Evolutionary conservation across 768 basidiomycete genomes (phyloP).

Genomic region (Auricularia heimuer): DNA sequence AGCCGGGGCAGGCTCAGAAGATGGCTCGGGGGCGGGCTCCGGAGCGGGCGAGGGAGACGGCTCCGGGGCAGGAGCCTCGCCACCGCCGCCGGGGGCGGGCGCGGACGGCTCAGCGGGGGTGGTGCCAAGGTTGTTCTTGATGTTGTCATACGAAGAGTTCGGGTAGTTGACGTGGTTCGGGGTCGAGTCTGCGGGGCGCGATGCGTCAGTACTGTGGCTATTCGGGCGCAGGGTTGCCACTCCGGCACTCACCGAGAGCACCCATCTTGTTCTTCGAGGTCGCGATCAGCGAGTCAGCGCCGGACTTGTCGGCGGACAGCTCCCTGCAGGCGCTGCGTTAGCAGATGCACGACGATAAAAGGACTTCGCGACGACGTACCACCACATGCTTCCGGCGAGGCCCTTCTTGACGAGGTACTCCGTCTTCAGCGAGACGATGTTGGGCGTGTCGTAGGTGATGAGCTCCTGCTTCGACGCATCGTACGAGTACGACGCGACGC

Average conservation of each 20-base stretch:
- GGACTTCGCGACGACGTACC: constrained; percentile 26
- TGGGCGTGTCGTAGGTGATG: constrained; percentile 59
- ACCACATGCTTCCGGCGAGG: constrained; percentile 53
- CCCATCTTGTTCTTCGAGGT: constrained; percentile 14
- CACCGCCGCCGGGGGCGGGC: not conserved
- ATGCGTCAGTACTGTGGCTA: not conserved
- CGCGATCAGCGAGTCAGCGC: constrained; percentile 45
- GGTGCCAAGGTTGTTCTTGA: constrained; percentile 15
- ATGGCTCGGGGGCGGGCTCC: not conserved
- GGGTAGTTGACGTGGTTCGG: constrained; percentile 37
- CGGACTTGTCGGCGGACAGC: constrained; percentile 52
- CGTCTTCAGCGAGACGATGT: constrained; percentile 55
- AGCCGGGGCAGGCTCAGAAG: not conserved
- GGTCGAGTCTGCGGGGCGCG: not conserved
- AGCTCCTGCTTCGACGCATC: constrained; percentile 52
- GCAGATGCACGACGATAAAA: not conserved
- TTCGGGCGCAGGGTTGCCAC: not conserved
- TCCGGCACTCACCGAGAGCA: not conserved
- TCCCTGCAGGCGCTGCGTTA: not conserved
- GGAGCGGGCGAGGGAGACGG: not conserved
- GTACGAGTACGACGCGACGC: constrained; percentile 71
- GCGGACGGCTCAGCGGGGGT: not conserved
- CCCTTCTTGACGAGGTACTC: constrained; percentile 52
- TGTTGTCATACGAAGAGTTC: constrained; percentile 62
- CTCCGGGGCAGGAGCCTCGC: not conserved